A percentile compares a stretch with the other conserved stretches of the same genome.
These are phyloP conservation scores for Aschersonia sp. DNA, from an alignment of 2,329 filamentous ascomycete species.

Conservation along the genomic window DNA sequence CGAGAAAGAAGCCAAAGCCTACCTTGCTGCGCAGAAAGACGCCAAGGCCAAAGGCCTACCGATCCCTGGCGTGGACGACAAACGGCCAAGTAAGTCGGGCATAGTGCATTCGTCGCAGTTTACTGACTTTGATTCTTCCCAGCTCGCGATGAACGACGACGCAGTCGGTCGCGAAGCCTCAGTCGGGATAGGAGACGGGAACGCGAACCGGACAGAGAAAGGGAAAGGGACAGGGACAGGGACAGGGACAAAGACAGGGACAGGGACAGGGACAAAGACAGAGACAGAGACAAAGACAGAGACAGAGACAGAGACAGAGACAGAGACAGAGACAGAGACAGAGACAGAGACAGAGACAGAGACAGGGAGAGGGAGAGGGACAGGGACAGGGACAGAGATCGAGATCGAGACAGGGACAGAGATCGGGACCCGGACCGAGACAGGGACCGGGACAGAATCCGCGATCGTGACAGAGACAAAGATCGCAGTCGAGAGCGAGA, in stretches of 20 bases:
- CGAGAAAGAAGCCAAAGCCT: constrained; percentile 50
- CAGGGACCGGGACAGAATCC: constrained; percentile 3
- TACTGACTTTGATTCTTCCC: not conserved
- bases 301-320: constrained; percentile 4
- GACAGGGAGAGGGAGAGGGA: constrained; percentile 18
- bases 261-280: constrained; percentile 12
- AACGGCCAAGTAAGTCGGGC: constrained; percentile 11
- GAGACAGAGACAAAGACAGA: constrained; percentile 6
- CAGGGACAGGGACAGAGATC: constrained; percentile 15
- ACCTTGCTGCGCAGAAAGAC: constrained; percentile 46
- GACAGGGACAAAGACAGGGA: constrained; percentile 14
- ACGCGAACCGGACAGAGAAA: constrained; percentile 11
- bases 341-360: constrained; percentile 20
- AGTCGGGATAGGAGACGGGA: constrained; percentile 17
- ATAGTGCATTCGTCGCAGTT: not conserved
- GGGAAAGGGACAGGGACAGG: constrained; percentile 12
- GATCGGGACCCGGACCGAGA: constrained; percentile 31
- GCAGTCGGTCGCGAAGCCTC: constrained; percentile 18
- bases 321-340: constrained; percentile 12
- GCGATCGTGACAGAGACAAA: constrained; percentile 9
- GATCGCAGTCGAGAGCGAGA: constrained; percentile 9
- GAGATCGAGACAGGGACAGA: constrained; percentile 20
- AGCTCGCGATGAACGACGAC: constrained; percentile 11
- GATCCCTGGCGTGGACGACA: constrained; percentile 42
- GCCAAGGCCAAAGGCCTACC: constrained; percentile 44